Evolutionary conservation across 2,329 filamentous ascomycete genomes (phyloP), one percentile per base, ranked within the genome.

Genomic region (Cladosporium halotolerans): DNA sequence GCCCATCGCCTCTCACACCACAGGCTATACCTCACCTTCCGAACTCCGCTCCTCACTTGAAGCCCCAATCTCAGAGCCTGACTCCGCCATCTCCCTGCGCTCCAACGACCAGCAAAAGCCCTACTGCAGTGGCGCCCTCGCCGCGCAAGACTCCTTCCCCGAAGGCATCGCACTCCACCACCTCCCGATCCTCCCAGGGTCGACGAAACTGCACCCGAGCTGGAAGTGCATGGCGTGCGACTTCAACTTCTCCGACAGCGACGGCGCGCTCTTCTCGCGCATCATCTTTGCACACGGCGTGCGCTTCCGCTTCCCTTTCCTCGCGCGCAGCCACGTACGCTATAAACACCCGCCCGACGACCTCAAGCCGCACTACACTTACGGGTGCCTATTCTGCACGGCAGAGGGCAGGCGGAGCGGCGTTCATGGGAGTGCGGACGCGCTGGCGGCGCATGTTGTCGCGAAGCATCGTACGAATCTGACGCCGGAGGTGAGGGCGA

Each of bases 381-480:
- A 57, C 38, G 57, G 53, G 4, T 60, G 58, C 44, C 55, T 58
- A 3, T 57, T 60, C 34, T 59, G 58, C 19, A 55, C 58, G 8
- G 58, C 58, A 10, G 50, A 59, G 14, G 56, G 56, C 2, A n/a
- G 18, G 32, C 9, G 13, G 40, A 56, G 36, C 19, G 55, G 53
- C 34, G 51, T 48, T 5, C 14, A 60, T 3, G 50, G 68, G 1
- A 67, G 66, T 45, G 66, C 71, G 13, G 69, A 68, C 55, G 69
- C 65, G 45, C 62, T 73, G 19, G 68, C 73, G 64, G 65, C 64
- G 45, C 72, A 73, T 57, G 60, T 74, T 9, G 58, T 63, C 0
- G 52, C 64, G 14, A 66, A 66, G 34, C 72, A 74, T 60, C 65
- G 62, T 11, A 56, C 62, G 10, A 31, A 63, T 62, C 34, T 68